Base-by-base conservation (phyloP, 176 grass and related monocot genomes). In the Oryza glumipatula region DNA sequence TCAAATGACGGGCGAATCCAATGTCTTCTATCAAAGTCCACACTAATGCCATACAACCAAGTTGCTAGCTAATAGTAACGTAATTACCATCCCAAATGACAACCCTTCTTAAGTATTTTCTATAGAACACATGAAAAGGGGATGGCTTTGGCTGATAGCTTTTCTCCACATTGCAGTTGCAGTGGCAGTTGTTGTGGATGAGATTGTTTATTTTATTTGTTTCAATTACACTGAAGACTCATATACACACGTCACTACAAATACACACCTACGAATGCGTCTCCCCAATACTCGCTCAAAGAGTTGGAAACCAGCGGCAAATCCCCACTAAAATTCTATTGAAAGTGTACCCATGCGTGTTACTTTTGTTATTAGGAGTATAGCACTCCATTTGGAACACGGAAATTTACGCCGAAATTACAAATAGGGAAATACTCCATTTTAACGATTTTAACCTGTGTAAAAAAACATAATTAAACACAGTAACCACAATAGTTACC, bases 1-100 rank as follows among this genome's bases (percentile, higher is more conserved):
- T 91, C 89, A 94, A 91, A 90, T 52, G 61, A 86, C 86, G 65
- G 26, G 67, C 78, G 84, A 94, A 94, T 91, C 89, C 81, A 72
- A 87, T 89, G 69, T 89, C 77, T 85, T 89, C 43, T 84, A 68
- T 61, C 78, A 3, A 94, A 84, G 82, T 85, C 71, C 80, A 87
- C 76, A 68, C 21, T 17, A 69, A 67, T 74, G 47, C 28, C 75
- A 66, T 30, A 58, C 75, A 75, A 28, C 30, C 76, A 63, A 73
- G 83, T 67, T 77, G 72, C 9, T 46, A 71, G 72, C 9, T 46
- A 71, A 14, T 67, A 3, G 60, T 85, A 60, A 78, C n/a, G 23
- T 54, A 46, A 64, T 82, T 67, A 14, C 32, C 35, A 39, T n/a
- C 54, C 64, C 38, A 82, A 33, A 39, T 43, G 7, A 63, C 13